Conservation (phyloP, 371 early-diverging fungal genomes). For the Dinochytrium kinnereticum region DNA sequence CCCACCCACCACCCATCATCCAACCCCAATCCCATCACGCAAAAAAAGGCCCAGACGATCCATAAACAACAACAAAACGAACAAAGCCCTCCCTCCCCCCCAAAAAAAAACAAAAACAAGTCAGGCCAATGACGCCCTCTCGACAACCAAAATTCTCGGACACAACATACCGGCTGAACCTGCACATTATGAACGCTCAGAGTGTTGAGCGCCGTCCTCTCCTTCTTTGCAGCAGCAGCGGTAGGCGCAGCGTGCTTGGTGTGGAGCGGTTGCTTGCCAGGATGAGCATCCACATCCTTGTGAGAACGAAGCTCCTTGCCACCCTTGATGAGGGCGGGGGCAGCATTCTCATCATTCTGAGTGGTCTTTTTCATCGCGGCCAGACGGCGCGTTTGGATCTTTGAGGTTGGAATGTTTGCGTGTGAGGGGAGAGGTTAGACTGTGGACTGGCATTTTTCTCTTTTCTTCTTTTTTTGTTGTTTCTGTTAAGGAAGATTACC, state of each 20-base stretch:
- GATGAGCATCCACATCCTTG: background rate
- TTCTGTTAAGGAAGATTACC: too few relatives aligned
- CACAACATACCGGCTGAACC: slow-evolving; percentile 6
- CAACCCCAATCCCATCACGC: too few relatives aligned
- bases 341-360: slow-evolving; percentile 18
- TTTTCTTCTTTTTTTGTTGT: too few relatives aligned
- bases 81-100: too few relatives aligned
- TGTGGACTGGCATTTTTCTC: background rate
- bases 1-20: too few relatives aligned
- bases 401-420: background rate
- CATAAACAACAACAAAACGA: too few relatives aligned
- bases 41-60: too few relatives aligned
- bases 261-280: background rate
- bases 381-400: slow-evolving; percentile 7
- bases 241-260: background rate
- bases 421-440: background rate
- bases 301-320: slow-evolving; percentile 17
- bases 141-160: background rate
- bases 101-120: background rate
- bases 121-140: background rate
- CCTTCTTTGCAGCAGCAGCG: background rate
- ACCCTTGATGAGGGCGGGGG: background rate
- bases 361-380: slow-evolving; percentile 6
- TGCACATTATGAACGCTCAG: slow-evolving; percentile 17
- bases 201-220: background rate